Base-by-base conservation (phyloP, 1,284 basidiomycete species). In the Phaffia rhodozyma region DNA sequence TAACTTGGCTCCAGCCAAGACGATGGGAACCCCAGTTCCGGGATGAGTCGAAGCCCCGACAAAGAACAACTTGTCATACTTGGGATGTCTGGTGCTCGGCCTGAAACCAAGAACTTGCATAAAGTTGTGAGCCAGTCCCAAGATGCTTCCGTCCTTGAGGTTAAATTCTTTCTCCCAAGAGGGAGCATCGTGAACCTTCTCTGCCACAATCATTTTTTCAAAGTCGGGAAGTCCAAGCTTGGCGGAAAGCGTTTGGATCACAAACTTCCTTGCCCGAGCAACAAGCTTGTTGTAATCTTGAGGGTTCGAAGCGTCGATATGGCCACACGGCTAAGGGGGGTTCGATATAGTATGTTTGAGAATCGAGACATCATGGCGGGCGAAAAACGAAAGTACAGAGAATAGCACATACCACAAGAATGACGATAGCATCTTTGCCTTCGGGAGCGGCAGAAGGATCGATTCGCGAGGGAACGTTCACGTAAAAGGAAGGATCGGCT, bases 401-500 rank as follows among this genome's bases (percentile, higher is more conserved):
- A 23, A 60, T 11, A 16, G 5, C 7, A 43, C 58, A 16, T 29
- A 60, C 58, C 7, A 76, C 71, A 16, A 76, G 71, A 11, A 75
- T 68, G 48, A 74, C 72, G 1, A 76, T 53, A 0, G 70, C 58
- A 63, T 75, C 75, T 67, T 74, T 75, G 9, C 71, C 74, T 61
- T 71, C 69, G 6, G 74, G 75, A 3, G 75, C 70, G 1, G 74
- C 74, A 0, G 71, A 60, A 3, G 71, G 66, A 60, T 71, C 84
- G 76, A 78, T 72, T 53, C 77, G 70, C 5, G 77, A 77, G 3
- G 79, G 78, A 0, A 80, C 79, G 67, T 81, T 79, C 70, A 81
- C 78, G 71, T 81, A 81, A 72, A 81, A 81, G 16, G 76, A 78
- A 1, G 80, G 79, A 62, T 81, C 78, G n/a, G 73, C 68, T 1